These are phyloP conservation scores for Backusella parvicylindrica DNA, from an alignment of 192 early-diverging fungal species.

Conservation along the genomic window DNA sequence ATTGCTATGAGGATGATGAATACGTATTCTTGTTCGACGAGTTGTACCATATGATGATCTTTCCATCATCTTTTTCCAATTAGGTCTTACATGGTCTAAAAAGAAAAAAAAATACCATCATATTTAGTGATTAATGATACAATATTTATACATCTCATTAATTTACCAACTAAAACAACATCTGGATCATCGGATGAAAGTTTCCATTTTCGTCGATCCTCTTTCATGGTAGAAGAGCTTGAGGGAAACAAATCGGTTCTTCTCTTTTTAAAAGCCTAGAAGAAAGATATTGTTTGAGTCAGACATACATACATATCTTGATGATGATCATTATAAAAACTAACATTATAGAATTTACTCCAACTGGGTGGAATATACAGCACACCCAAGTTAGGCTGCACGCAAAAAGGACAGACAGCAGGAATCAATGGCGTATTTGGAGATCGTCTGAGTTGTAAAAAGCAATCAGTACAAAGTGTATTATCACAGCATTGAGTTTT, in stretches of 20 bases:
- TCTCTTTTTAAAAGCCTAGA: conserved; percentile 6
- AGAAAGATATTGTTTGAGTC: neutral
- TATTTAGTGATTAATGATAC: no score
- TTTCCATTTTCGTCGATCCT: neutral
- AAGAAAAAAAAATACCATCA: no score
- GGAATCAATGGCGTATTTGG: neutral
- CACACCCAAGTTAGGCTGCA: conserved; percentile 24
- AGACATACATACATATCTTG: neutral
- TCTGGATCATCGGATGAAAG: conserved; percentile 10
- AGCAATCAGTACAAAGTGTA: conserved; percentile 32
- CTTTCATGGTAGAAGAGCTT: neutral
- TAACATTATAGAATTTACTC: conserved; percentile 5
- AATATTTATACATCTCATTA: neutral
- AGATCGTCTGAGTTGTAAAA: conserved; percentile 24
- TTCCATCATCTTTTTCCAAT: conserved; percentile 17
- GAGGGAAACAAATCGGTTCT: neutral
- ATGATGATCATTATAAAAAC: neutral
- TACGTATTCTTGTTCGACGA: neutral
- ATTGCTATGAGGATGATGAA: neutral
- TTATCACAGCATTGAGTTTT: conserved; percentile 26
- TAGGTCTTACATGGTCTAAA: conserved; percentile 9
- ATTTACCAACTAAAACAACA: conserved; percentile 25
- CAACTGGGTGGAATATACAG: conserved; percentile 18
- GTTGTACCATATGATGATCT: neutral
- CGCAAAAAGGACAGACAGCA: conserved; percentile 25